These are phyloP conservation scores for Penicillium sp. DNA, from an alignment of 2,329 filamentous ascomycete genomes.

Conservation along the genomic window DNA sequence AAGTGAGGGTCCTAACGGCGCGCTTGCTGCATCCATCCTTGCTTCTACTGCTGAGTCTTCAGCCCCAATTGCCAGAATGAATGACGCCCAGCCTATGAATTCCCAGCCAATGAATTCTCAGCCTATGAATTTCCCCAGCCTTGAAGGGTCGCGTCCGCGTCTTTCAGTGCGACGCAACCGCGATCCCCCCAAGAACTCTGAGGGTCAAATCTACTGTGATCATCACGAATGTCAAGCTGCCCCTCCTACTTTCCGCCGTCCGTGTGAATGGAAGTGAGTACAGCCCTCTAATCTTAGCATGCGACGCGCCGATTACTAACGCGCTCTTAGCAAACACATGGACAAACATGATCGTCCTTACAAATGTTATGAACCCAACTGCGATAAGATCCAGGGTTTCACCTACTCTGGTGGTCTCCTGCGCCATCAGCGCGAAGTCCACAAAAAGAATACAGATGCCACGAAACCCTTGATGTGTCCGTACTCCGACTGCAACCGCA, in stretches of 20 bases:
- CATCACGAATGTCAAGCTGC: slow-evolving; percentile 65
- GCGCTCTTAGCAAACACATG: slow-evolving; percentile 77
- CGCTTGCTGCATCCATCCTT: slow-evolving; percentile 32
- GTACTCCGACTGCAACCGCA: slow-evolving; percentile 80
- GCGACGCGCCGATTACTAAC: slow-evolving; percentile 20
- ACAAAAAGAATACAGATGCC: slow-evolving; percentile 82
- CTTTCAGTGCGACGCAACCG: slow-evolving; percentile 43
- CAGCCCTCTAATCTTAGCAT: slow-evolving; percentile 18
- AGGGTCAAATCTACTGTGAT: slow-evolving; percentile 75
- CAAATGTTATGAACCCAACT: slow-evolving; percentile 74
- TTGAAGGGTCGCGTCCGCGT: slow-evolving; percentile 39
- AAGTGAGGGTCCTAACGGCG: slow-evolving; percentile 41
- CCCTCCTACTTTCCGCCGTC: slow-evolving; percentile 66
- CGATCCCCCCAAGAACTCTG: slow-evolving; percentile 59
- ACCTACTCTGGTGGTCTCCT: slow-evolving; percentile 90
- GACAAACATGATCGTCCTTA: slow-evolving; percentile 96
- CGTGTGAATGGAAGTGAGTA: slow-evolving; percentile 89
- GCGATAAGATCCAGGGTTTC: slow-evolving; percentile 88
- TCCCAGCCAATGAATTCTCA: slow-evolving; percentile 23
- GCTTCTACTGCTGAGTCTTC: slow-evolving; percentile 36
- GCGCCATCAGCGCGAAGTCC: slow-evolving; percentile 88
- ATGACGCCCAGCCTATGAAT: slow-evolving; percentile 30
- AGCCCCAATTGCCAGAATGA: slow-evolving; percentile 36
- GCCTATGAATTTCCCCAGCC: slow-evolving; percentile 22
- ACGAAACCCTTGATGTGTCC: slow-evolving; percentile 86